A percentile compares a stretch with the other conserved stretches of the same genome.
Conservation (phyloP, 2,329 filamentous ascomycete genomes). For the Cucurbitaria berberidis region DNA sequence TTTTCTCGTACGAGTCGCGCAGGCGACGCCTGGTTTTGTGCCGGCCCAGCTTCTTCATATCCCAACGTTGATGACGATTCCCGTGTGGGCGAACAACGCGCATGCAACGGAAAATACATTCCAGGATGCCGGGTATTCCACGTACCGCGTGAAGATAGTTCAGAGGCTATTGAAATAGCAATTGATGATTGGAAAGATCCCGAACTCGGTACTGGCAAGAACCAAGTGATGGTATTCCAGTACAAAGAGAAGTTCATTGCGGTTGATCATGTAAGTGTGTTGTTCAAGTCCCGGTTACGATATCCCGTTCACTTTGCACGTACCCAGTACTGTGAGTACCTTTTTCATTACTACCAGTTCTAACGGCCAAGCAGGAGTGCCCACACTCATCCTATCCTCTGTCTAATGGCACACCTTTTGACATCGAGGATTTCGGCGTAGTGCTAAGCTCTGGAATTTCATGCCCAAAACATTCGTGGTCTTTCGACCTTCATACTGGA, state of each 20-base stretch:
- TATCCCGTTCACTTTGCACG: neutral
- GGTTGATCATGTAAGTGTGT: constrained; percentile 65
- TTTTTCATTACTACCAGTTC: neutral
- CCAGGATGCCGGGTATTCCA: constrained; percentile 34
- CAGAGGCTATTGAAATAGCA: constrained; percentile 18
- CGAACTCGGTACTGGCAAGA: constrained; percentile 40
- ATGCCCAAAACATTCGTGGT: constrained; percentile 74
- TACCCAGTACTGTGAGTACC: too few relatives aligned
- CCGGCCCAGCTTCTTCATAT: constrained; percentile 24
- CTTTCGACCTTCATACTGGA: constrained; percentile 71
- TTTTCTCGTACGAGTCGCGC: constrained; percentile 29
- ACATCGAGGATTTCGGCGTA: constrained; percentile 76
- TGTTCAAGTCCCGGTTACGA: neutral
- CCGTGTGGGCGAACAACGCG: constrained; percentile 23
- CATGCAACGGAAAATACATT: constrained; percentile 16
- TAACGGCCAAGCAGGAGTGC: constrained; percentile 52
- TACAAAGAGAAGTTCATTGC: constrained; percentile 70
- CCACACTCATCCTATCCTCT: constrained; percentile 72
- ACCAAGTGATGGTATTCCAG: constrained; percentile 70
- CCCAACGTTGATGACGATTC: constrained; percentile 21
- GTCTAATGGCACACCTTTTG: constrained; percentile 67
- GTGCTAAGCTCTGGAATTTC: constrained; percentile 66
- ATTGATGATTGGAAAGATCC: constrained; percentile 38
- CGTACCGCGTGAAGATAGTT: constrained; percentile 31
- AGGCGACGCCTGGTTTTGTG: constrained; percentile 33